Base-by-base conservation (phyloP, 768 basidiomycete genomes). In the Amanita pallidorosea region DNA sequence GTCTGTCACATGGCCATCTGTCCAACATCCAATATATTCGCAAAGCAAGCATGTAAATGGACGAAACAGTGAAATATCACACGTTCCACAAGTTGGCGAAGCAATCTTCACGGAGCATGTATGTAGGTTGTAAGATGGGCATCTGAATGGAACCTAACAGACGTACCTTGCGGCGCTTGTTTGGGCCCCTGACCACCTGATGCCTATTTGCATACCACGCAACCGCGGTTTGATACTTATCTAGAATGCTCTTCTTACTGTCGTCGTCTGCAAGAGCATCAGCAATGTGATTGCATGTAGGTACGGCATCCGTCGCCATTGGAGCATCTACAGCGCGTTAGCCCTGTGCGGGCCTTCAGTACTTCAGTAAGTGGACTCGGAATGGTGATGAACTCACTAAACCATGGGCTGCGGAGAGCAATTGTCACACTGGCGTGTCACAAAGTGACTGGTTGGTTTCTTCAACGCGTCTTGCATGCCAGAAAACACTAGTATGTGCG, bases 31-130 rank as follows among this genome's bases (percentile, higher is more conserved):
- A 8, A 74, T 69, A 59, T 71, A 84, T 3, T 76, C 58, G 57
- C 88, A 91, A n/a, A 80, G 73, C 6, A 90, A 67, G 56, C 88
- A 91, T 3, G 75, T 80, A 58, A 84, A 81, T 0, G 88, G 85
- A 20, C 86, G 70, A 1, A 78, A 68, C 25, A 88, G 67, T 1
- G 77, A 59, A 1, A 71, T 46, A 7, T 67, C 64, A 59, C 88
- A 91, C 11, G 69, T 73, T 7, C 74, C 76, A 60, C 88, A 90
- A 3, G 72, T 65, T 9, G 88, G 88, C 15, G 73, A 68, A 4
- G 83, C 60, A 43, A 68, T 59, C 68, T 70, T 63, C 31, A 76
- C 38, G 1, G 27, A 31, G 37, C 31, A 35, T 49, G 29, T 55
- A n/a, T 49, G 29, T 54, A 17, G 5, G 37, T 23, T 15, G 29